Conservation (phyloP, 2,329 filamentous ascomycete species). For the Colletotrichum euphorbiae region DNA sequence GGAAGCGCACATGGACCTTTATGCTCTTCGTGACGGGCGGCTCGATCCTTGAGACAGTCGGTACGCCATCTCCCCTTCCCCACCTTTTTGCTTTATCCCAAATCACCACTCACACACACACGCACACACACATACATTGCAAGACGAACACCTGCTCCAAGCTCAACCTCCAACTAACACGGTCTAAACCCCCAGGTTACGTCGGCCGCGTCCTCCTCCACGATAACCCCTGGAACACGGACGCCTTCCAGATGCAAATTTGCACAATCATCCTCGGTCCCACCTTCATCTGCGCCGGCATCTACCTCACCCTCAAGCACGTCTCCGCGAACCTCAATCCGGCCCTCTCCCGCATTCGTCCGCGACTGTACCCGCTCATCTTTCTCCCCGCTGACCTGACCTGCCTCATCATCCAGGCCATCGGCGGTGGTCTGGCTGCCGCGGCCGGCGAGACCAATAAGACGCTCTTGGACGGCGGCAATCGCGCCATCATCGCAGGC, state of each 20-base stretch:
- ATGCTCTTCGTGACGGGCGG: constrained; percentile 62
- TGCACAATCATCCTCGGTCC: constrained; percentile 69
- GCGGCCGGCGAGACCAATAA: constrained; percentile 55
- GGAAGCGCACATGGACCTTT: constrained; percentile 68
- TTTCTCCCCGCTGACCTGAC: constrained; percentile 71
- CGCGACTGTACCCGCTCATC: constrained; percentile 65
- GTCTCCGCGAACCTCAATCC: constrained; percentile 62
- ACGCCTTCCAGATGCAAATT: constrained; percentile 69
- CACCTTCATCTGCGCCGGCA: constrained; percentile 70
- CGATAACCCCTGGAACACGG: constrained; percentile 64
- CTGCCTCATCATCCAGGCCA: constrained; percentile 69
- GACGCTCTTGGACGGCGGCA: constrained; percentile 57
- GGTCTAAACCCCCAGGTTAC: constrained; percentile 56
- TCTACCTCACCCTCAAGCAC: constrained; percentile 75
- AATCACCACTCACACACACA: not conserved
- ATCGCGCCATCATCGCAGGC: constrained; percentile 65
- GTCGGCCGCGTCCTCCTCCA: constrained; percentile 62
- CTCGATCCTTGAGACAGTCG: constrained; percentile 62
- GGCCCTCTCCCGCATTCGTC: constrained; percentile 61
- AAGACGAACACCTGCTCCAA: constrained; percentile 18
- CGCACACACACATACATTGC: not conserved
- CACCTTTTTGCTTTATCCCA: not conserved
- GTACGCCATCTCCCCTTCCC: constrained; percentile 47
- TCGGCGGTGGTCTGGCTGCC: constrained; percentile 67
- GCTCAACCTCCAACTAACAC: constrained; percentile 9